These are phyloP conservation scores for Epithele typhae DNA, from an alignment of 768 basidiomycete species.

Conservation along the genomic window DNA sequence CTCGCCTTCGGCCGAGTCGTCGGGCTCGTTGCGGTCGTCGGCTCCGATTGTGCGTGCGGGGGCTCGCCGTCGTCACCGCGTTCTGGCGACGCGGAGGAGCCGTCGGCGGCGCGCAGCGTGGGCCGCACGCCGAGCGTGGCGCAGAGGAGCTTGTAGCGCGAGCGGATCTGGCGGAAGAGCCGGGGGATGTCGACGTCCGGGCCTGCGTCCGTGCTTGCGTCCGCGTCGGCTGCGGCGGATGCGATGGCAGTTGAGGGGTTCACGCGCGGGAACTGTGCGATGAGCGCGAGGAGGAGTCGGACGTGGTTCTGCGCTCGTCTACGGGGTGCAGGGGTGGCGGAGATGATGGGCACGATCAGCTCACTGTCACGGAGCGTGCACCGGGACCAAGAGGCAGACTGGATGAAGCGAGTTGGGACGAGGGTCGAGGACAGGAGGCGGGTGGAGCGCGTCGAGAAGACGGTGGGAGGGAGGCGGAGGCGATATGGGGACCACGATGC, in stretches of 20 bases:
- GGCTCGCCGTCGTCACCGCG: not conserved
- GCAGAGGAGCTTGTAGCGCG: conserved; percentile 84
- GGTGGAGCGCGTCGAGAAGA: too few relatives aligned
- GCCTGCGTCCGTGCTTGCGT: conserved; percentile 12
- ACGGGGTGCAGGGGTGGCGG: too few relatives aligned
- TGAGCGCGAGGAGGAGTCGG: conserved; percentile 63
- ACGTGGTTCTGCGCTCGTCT: conserved; percentile 65
- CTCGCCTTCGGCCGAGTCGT: conserved; percentile 1
- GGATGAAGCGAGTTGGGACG: too few relatives aligned
- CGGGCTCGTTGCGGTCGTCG: not conserved
- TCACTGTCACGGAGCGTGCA: too few relatives aligned
- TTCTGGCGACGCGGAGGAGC: conserved; percentile 7
- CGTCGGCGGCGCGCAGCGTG: conserved; percentile 28
- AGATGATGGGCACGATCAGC: not conserved
- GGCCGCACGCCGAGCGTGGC: conserved; percentile 71
- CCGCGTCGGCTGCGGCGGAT: conserved; percentile 18
- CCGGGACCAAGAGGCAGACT: too few relatives aligned
- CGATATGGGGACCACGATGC: too few relatives aligned
- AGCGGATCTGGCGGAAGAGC: conserved; percentile 80
- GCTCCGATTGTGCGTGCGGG: not conserved
- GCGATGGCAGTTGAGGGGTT: conserved; percentile 55
- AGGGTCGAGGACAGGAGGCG: too few relatives aligned
- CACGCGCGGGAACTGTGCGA: conserved; percentile 67
- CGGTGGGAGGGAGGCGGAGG: too few relatives aligned
- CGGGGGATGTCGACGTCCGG: conserved; percentile 66